Percentiles rank a stretch among this genome's conserved stretches.
Evolutionary conservation across 1,284 basidiomycete genomes (phyloP).

Genomic region (Microbotryum intermedium): DNA sequence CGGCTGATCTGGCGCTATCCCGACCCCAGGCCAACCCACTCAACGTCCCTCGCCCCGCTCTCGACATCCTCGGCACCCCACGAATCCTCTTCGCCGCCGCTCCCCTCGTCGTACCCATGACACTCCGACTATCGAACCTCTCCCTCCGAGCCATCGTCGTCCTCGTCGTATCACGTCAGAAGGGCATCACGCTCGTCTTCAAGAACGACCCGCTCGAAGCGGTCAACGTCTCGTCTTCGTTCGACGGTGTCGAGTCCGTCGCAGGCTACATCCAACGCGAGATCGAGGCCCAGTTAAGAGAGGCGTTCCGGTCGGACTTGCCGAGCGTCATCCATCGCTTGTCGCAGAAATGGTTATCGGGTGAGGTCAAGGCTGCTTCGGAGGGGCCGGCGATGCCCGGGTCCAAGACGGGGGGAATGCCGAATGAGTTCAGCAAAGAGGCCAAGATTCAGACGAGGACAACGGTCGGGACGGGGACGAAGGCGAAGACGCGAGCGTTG

Average conservation of each 20-base stretch:
- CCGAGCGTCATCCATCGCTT: conserved; percentile 95
- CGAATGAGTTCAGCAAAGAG: conserved; percentile 23
- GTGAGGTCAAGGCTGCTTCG: conserved; percentile 29
- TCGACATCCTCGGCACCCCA: conserved; percentile 58
- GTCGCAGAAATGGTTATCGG: conserved; percentile 76
- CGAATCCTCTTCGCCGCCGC: conserved; percentile 87
- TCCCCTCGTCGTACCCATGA: conserved; percentile 94
- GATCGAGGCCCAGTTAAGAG: conserved; percentile 91
- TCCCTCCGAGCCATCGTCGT: conserved; percentile 93
- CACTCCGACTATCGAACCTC: conserved; percentile 89
- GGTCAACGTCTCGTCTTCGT: conserved; percentile 93
- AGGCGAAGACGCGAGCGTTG: neutral
- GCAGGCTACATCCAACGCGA: conserved; percentile 93
- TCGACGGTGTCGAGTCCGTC: conserved; percentile 95
- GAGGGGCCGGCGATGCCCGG: conserved; percentile 2
- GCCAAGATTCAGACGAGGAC: conserved; percentile 61
- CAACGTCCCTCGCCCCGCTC: conserved; percentile 64
- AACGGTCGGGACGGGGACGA: conserved; percentile 39
- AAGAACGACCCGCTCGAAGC: conserved; percentile 98
- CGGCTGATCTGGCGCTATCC: conserved; percentile 13
- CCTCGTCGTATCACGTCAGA: conserved; percentile 89
- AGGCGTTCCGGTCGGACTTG: conserved; percentile 96
- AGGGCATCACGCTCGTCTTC: conserved; percentile 98
- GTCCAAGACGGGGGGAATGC: conserved; percentile 5
- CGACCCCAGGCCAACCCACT: conserved; percentile 75